Conservation (phyloP, 1,139 yeast genomes). For the Scheffersomyces segobiensis region DNA sequence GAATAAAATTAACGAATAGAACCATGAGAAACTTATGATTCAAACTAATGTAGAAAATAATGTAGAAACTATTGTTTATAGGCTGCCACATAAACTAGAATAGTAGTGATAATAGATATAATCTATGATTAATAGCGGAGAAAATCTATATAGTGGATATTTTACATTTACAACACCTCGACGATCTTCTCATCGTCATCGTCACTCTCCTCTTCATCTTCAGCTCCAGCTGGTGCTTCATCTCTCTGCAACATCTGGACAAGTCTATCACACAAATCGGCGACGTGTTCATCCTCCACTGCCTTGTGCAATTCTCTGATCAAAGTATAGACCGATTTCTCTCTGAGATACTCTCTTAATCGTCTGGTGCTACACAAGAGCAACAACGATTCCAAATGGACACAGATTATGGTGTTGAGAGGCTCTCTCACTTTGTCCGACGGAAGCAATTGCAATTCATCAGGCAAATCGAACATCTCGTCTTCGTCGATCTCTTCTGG, state of each 20-base stretch:
- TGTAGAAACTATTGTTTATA: no score
- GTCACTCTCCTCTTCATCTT: conserved; percentile 30
- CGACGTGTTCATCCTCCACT: conserved; percentile 57
- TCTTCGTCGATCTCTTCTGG: conserved; percentile 80
- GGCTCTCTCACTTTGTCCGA: conserved; percentile 81
- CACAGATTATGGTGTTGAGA: conserved; percentile 58
- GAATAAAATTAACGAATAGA: not conserved
- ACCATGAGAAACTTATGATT: not conserved
- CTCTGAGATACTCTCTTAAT: conserved; percentile 75
- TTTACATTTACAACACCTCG: conserved; percentile 42
- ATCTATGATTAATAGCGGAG: not conserved
- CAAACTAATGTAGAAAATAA: no score
- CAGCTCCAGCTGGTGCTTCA: conserved; percentile 52
- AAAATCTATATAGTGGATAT: not conserved
- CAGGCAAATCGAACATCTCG: conserved; percentile 86
- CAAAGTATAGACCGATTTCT: conserved; percentile 77
- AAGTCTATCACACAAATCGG: conserved; percentile 68
- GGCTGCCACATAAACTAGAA: no score
- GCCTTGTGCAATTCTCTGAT: conserved; percentile 82
- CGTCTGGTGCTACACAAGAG: conserved; percentile 73
- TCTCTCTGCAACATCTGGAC: conserved; percentile 93
- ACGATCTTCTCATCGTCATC: conserved; percentile 46
- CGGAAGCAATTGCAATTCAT: conserved; percentile 78
- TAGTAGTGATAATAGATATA: no score
- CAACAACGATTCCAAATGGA: conserved; percentile 75